Conservation (phyloP, 106 monocot species). For the Dendrobium chrysotoxum region DNA sequence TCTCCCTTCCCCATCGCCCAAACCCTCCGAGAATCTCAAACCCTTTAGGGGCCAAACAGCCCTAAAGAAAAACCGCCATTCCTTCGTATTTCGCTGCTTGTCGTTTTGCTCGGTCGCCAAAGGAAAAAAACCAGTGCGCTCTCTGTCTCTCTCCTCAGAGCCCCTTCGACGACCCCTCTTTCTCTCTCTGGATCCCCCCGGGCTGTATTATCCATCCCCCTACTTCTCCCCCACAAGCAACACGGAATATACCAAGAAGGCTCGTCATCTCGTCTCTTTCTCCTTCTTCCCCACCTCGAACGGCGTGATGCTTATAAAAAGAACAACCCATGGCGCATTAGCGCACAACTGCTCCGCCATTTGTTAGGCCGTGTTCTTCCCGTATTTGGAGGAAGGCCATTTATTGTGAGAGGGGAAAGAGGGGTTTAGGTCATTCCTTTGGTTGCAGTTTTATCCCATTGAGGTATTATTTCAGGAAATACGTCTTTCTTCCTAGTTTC, state of each 20-base stretch:
- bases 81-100: slow-evolving; percentile 4
- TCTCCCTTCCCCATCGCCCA: neutral
- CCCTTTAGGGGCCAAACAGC: neutral
- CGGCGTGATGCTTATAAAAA: slow-evolving; percentile 1
- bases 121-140: neutral
- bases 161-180: neutral
- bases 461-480: slow-evolving; percentile 1
- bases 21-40: neutral
- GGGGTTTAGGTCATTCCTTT: neutral
- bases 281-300: neutral
- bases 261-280: slow-evolving; percentile 4
- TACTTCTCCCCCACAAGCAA: slow-evolving; percentile 5
- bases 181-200: neutral
- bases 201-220: neutral
- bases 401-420: neutral
- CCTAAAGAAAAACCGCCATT: slow-evolving; percentile 2
- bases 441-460: neutral
- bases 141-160: neutral
- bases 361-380: neutral
- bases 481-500: neutral
- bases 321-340: neutral
- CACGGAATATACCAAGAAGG: slow-evolving; percentile 3
- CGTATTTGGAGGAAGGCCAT: slow-evolving; percentile 6
- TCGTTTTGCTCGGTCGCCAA: slow-evolving; percentile 5
- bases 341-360: neutral